A percentile compares a stretch with the other conserved stretches of the same genome.
phyloP scores from a whole-genome alignment of 306 rosid species.

The Vigna angularis region DNA sequence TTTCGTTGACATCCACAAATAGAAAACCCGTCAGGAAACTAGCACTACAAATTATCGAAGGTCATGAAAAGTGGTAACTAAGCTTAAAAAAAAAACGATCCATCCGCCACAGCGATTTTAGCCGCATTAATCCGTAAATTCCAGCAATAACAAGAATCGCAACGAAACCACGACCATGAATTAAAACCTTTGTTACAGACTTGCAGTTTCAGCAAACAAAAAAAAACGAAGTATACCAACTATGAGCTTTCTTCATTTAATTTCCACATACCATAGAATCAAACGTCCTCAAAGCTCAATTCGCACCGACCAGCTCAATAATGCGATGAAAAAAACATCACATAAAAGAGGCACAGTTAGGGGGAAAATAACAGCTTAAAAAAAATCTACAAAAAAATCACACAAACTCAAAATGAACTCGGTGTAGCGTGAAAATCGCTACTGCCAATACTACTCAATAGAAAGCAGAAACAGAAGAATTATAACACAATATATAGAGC shows the following conservation, averaged over 20 bases:
- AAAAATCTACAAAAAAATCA: not conserved
- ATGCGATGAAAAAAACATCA: constrained; percentile 23
- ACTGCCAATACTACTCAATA: not conserved
- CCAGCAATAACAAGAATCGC: not conserved
- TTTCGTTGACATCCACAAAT: constrained; percentile 1
- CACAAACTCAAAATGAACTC: not conserved
- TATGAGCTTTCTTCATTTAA: not conserved
- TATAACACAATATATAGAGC: not conserved
- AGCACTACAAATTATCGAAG: not conserved
- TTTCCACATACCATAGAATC: constrained; percentile 4
- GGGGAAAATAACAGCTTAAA: not conserved
- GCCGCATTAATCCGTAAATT: not conserved
- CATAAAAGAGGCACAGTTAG: not conserved
- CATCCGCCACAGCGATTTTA: not conserved
- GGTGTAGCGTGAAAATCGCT: not conserved
- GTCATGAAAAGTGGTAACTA: not conserved
- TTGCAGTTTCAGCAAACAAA: constrained; percentile 17
- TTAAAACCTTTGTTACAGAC: not conserved
- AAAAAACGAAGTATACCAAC: not conserved
- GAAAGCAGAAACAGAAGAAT: constrained; percentile 16
- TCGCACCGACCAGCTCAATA: constrained; percentile 21
- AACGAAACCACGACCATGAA: not conserved
- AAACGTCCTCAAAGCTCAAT: constrained; percentile 15
- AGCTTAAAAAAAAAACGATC: not conserved
- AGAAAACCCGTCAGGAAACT: constrained; percentile 8